A percentile compares a stretch with the other conserved stretches of the same genome.
These are phyloP conservation scores for Cladochytrium replicatum DNA, from an alignment of 192 early-diverging fungal genomes.

Conservation along the genomic window DNA sequence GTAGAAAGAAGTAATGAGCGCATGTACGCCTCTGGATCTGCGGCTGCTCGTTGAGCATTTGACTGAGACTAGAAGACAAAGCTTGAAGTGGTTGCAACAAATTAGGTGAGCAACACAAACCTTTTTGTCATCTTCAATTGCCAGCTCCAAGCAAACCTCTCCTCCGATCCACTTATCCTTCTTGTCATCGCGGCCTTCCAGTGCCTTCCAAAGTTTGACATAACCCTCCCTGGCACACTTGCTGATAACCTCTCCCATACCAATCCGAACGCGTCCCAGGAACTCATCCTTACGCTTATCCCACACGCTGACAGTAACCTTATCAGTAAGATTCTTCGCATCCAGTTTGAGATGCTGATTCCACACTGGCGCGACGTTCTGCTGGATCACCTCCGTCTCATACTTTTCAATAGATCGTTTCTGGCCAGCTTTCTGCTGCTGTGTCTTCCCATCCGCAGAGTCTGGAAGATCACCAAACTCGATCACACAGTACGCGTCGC, in stretches of 20 bases:
- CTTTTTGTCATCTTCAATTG: conserved; percentile 25
- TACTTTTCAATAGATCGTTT: conserved; percentile 11
- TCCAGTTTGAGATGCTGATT: conserved; percentile 35
- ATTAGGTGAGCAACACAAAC: no score
- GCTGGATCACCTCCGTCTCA: conserved; percentile 29
- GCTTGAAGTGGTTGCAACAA: no score
- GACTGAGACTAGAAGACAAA: no score
- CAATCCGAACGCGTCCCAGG: conserved; percentile 30
- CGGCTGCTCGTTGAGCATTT: background rate
- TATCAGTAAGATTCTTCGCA: conserved; percentile 21
- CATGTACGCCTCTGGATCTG: no score
- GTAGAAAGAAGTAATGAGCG: no score
- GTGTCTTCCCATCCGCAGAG: conserved; percentile 12
- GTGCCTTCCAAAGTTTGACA: conserved; percentile 21
- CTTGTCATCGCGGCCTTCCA: conserved; percentile 27
- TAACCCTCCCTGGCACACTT: conserved; percentile 21
- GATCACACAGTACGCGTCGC: conserved; percentile 42
- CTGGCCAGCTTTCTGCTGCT: conserved; percentile 14
- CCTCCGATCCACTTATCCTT: conserved; percentile 53
- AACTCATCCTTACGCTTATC: conserved; percentile 42
- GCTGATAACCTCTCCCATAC: conserved; percentile 29
- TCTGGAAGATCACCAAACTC: conserved; percentile 29
- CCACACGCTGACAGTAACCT: conserved; percentile 36
- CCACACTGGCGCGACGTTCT: conserved; percentile 33
- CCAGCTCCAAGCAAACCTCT: conserved; percentile 31